phyloP scores from a whole-genome alignment of 2,329 filamentous ascomycete genomes.

The Sclerotiophoma versabilis region DNA sequence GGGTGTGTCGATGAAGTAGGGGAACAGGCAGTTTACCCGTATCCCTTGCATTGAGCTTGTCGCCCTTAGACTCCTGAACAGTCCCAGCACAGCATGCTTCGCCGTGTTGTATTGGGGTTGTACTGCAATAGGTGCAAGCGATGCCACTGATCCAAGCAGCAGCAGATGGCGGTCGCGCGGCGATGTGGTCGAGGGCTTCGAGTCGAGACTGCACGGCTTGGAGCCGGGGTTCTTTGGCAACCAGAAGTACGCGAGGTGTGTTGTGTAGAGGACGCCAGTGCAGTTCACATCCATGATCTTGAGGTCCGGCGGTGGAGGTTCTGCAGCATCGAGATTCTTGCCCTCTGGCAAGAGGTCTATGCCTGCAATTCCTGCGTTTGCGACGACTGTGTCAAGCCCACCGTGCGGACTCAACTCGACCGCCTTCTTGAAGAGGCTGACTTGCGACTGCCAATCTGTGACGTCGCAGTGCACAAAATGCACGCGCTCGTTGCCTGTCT shows the following conservation, averaged over 20 bases:
- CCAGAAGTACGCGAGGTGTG: constrained; percentile 69
- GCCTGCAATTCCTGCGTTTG: constrained; percentile 69
- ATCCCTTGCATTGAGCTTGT: constrained; percentile 60
- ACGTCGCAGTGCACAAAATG: constrained; percentile 70
- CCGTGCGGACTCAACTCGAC: constrained; percentile 61
- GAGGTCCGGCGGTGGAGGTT: constrained; percentile 60
- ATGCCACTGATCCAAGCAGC: constrained; percentile 69
- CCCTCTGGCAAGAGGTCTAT: constrained; percentile 57
- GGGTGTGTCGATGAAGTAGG: constrained; percentile 72
- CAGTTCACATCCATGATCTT: constrained; percentile 68
- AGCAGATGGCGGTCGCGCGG: constrained; percentile 66
- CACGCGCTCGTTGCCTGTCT: constrained; percentile 54
- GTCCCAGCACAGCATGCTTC: constrained; percentile 71
- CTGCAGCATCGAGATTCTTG: constrained; percentile 52
- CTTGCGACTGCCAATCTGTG: constrained; percentile 69
- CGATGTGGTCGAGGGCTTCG: constrained; percentile 32
- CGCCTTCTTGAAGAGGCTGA: constrained; percentile 67
- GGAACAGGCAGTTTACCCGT: constrained; percentile 70
- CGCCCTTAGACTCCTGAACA: constrained; percentile 66
- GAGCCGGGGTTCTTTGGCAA: constrained; percentile 60
- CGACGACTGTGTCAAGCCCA: constrained; percentile 68
- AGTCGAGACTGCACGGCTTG: constrained; percentile 39
- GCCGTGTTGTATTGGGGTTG: constrained; percentile 64
- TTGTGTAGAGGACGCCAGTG: constrained; percentile 69
- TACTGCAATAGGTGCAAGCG: constrained; percentile 51